Base-by-base conservation (phyloP, 495 filamentous ascomycete genomes). In the Platismatia glauca region DNA sequence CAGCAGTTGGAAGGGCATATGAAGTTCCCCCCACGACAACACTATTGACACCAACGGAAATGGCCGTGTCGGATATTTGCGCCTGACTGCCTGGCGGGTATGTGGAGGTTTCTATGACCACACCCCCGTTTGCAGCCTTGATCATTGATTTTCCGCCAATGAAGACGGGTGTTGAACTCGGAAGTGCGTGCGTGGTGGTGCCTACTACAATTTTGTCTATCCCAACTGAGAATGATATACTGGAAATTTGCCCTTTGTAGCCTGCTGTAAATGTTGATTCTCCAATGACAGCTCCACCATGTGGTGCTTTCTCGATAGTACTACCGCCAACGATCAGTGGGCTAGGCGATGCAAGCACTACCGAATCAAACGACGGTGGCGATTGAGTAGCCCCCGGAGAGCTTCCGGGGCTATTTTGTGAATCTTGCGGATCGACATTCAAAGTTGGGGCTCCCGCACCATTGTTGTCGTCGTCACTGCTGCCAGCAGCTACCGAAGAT, bases 61-160 rank as follows among this genome's bases (percentile, higher is more conserved):
- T 16, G n/a, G 24, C 7, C 6, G 29, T n/a, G 18, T 35, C 61
- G 0, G 27, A 34, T 12, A 64, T 39, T 16, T 56, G 43, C n/a
- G 56, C 46, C 31, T 59, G 39, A 13, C 35, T 29, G 7, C 61
- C 55, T 12, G 56, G 55, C 18, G 55, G 18, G 33, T 59, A 9
- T 1, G 61, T 64, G 7, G 61, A 38, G 43, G 18, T 58, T n/a
- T 56, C 61, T 20, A 52, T 59, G 15, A 59, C 7, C 20, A 58
- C 27, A 35, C 56, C 61, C 7, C 61, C 56, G 11, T 44, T 57
- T 11, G 52, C 33, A 33, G 60, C 50, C 20, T 41, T 31, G 20
- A 35, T 20, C 13, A 62, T 55, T 2, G 50, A 39, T 22, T 62
- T 18, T 38, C 50, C 60, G 31, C 29, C 34, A 9, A 62, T 31